Evolutionary conservation across 2,329 filamentous ascomycete genomes (phyloP).

Genomic region (Dendryphion nanum): DNA sequence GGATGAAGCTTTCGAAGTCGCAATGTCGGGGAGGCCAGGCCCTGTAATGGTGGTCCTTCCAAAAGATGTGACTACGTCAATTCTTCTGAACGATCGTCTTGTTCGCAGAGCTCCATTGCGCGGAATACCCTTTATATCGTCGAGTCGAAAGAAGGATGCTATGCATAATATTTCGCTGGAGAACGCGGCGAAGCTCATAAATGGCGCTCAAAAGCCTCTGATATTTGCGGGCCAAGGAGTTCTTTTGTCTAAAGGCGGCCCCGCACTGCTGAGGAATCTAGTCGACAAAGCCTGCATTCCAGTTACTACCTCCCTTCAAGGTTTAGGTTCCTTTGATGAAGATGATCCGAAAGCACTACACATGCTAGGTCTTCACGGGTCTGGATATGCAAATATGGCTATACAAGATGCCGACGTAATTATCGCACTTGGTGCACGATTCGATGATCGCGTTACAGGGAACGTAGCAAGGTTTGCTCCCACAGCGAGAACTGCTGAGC

Average conservation of each 20-base stretch:
- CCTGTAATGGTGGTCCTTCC: constrained; percentile 94
- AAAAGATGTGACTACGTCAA: constrained; percentile 89
- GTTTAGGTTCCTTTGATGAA: constrained; percentile 89
- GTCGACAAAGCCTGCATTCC: constrained; percentile 88
- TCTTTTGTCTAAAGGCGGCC: constrained; percentile 74
- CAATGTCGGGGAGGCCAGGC: constrained; percentile 87
- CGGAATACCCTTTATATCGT: constrained; percentile 80
- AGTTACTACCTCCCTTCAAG: constrained; percentile 93
- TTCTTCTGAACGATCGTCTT: constrained; percentile 81
- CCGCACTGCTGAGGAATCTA: constrained; percentile 75
- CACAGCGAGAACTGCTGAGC: constrained; percentile 77
- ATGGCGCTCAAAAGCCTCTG: constrained; percentile 87
- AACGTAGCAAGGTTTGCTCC: constrained; percentile 86
- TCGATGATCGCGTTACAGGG: constrained; percentile 91
- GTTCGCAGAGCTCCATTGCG: constrained; percentile 69
- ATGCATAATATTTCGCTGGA: constrained; percentile 68
- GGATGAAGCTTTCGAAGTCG: constrained; percentile 98
- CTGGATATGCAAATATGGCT: constrained; percentile 95
- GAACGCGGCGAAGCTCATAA: constrained; percentile 79
- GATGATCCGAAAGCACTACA: constrained; percentile 90
- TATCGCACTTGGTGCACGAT: constrained; percentile 88
- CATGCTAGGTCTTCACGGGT: constrained; percentile 99
- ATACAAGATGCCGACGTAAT: constrained; percentile 97
- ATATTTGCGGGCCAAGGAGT: constrained; percentile 95
- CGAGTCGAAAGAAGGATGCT: constrained; percentile 72